Evolutionary conservation across 2,329 filamentous ascomycete genomes (phyloP).

Genomic region (Plectosphaerella sp.): DNA sequence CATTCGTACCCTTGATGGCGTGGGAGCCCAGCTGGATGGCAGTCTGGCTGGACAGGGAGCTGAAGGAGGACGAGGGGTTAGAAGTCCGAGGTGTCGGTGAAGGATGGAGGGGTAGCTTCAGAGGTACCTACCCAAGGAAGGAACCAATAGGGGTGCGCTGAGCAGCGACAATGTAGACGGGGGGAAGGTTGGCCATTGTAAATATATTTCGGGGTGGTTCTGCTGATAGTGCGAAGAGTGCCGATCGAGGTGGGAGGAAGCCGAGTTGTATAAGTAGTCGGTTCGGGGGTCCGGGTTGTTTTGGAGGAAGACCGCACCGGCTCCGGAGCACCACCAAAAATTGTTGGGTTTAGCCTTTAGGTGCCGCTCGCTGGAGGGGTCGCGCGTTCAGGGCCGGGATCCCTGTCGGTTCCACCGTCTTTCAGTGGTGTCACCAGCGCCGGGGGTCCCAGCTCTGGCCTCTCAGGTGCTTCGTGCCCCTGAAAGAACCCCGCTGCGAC

Average conservation of each 20-base stretch:
- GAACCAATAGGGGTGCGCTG: conserved; percentile 88
- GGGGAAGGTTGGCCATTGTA: conserved; percentile 73
- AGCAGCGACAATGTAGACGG: conserved; percentile 94
- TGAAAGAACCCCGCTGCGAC: neutral
- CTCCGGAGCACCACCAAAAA: conserved; percentile 1
- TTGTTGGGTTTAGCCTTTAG: neutral
- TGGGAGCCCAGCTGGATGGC: conserved; percentile 84
- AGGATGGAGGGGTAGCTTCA: conserved; percentile 21
- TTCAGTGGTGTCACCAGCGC: too few relatives aligned
- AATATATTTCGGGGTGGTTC: neutral
- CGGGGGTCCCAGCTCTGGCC: too few relatives aligned
- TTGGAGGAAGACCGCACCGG: neutral
- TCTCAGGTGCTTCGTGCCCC: neutral
- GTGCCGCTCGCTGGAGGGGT: neutral
- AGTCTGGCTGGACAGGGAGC: conserved; percentile 81
- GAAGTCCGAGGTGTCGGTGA: conserved; percentile 6
- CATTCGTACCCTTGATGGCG: conserved; percentile 79
- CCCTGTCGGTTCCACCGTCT: neutral
- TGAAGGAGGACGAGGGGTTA: conserved; percentile 30
- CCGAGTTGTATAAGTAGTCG: too few relatives aligned
- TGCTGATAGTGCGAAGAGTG: neutral
- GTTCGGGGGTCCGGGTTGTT: neutral
- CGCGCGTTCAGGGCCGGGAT: neutral
- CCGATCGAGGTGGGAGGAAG: too few relatives aligned
- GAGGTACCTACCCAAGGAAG: conserved; percentile 72